Base-by-base conservation (phyloP, 2,329 filamentous ascomycete genomes). In the Microdochium bolleyi region DNA sequence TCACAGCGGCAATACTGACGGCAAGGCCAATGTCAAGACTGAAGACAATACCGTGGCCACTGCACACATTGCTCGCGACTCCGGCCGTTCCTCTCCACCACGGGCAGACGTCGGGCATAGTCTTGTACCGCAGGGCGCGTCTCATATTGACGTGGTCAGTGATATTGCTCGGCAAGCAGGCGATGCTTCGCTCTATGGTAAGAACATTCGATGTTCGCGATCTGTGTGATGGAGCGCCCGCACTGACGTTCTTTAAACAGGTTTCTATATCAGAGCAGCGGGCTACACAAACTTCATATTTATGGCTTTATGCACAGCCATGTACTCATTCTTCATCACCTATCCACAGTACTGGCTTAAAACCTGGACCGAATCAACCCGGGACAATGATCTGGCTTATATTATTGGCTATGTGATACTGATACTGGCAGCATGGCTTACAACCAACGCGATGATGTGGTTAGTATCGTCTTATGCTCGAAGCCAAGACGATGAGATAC, bases 321-420 rank as follows among this genome's bases (percentile, higher is more conserved):
- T 48, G 0, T 68, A 62, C 50, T 60, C 65, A 1, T 64, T 71
- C 51, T 72, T 68, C 52, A 62, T 67, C n/a, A 68, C 62, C 1
- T 54, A 70, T 10, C 64, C 71, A 0, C 66, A 67, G 22, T 70
- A 69, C 46, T 73, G 70, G 67, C 52, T 74, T 0, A 67, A 71
- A 49, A 57, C 62, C 50, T 74, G 71, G 72, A 71, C 69, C 0
- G 66, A 70, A 24, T 58, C 57, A 11, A 52, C 53, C 2, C 53
- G 30, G 2, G 54, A 53, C 1, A 50, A 60, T 22, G 59, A 62
- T 0, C 19, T 54, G 13, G 62, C 70, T 16, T 75, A 71, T 30
- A 63, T 67, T 5, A n/a, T 44, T 2, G 72, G 70, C 0, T 75
- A 70, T 41, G 46, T 70, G 0, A 14, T 64, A 1, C 49, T 73